Base-by-base conservation (phyloP, 306 rosid species). In the Erythrophleum fordii region DNA sequence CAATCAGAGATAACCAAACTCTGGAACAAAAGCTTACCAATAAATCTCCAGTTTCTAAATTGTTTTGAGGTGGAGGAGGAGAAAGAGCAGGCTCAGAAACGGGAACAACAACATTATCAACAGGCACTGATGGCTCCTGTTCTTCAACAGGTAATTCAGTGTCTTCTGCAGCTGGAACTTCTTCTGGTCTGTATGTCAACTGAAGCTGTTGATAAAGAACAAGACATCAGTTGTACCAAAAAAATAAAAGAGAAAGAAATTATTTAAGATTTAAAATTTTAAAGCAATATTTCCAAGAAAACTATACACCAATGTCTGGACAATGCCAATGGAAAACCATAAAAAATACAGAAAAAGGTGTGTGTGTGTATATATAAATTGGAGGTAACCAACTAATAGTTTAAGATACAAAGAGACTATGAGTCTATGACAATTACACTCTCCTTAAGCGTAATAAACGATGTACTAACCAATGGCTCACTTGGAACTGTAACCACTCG, bases 151-250 rank as follows among this genome's bases (percentile, higher is more conserved):
- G 77, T 79, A 80, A 72, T 77, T 87, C 85, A 49, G 83, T 42
- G 51, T 90, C 97, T 80, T 90, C 97, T 44, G 71, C 81, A 66
- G 87, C 85, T 67, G 81, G 85, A 72, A 73, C 87, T 71, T 93
- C 97, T 12, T 95, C 97, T 14, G 94, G 94, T 85, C 90, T 90
- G 88, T 92, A 96, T 41, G 99, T 96, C 91, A 96, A 88, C 74
- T 82, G 93, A 87, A 96, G 94, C 98, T 96, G 97, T 87, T 79
- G 75, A 85, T 35, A 68, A 68, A 73, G 82, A 78, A 61, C 51
- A 74, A 91, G 60, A 79, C 78, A 77, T 71, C 31, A 73, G 39
- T 64, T 42, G 42, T 1, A 39, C 73, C 2, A 0, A 60, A 11
- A 20, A 5, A 11, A 11, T n/a, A n/a, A n/a, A 35, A n/a, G 2